phyloP scores from a whole-genome alignment of 106 monocot genomes.

The Dactylorhiza incarnata region DNA sequence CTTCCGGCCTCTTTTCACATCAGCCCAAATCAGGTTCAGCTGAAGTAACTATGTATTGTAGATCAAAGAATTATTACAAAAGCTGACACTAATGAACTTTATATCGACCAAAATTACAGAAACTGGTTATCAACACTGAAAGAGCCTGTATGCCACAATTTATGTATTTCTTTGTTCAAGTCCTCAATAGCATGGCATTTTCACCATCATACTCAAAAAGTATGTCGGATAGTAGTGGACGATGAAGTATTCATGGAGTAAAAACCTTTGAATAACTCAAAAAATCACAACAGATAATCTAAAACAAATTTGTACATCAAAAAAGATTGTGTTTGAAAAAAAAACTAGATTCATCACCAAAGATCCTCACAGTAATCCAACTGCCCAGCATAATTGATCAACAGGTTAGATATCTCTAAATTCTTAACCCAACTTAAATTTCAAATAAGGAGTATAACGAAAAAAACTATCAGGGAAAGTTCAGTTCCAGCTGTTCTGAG shows the following conservation, averaged over 20 bases:
- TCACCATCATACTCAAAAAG: neutral
- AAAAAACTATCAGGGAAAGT: neutral
- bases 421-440: neutral
- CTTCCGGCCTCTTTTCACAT: neutral
- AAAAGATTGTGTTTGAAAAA: neutral
- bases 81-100: neutral
- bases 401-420: neutral
- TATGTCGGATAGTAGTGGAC: neutral
- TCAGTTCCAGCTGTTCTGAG: neutral
- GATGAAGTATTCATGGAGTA: neutral
- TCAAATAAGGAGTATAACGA: neutral
- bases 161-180: neutral
- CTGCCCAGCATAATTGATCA: neutral
- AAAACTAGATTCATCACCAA: neutral
- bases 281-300: neutral
- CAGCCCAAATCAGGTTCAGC: neutral
- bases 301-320: neutral
- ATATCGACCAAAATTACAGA: neutral
- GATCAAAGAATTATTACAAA: neutral
- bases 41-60: neutral
- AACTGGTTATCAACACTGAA: neutral
- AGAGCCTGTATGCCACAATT: neutral
- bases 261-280: neutral
- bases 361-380: neutral
- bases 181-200: neutral